These are phyloP conservation scores for Rubia occidens DNA, from an alignment of 305 asterid species.

Conservation along the genomic window DNA sequence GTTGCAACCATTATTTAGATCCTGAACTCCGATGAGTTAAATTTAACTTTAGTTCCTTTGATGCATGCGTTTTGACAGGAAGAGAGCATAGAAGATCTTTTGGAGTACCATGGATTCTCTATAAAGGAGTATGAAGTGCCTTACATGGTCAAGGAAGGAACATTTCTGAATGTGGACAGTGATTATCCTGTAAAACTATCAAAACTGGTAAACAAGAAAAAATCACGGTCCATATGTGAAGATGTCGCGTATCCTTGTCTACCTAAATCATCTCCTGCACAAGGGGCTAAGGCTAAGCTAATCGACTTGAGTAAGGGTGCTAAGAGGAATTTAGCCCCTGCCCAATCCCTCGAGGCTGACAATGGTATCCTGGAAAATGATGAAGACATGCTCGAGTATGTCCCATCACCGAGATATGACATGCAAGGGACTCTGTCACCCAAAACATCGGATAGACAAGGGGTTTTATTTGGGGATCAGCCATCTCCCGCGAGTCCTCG, in stretches of 20 bases:
- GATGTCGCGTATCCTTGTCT: conserved; percentile 55
- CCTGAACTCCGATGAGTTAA: conserved; percentile 11
- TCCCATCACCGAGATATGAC: conserved; percentile 41
- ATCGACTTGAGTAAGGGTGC: conserved; percentile 27
- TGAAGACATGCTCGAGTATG: conserved; percentile 47
- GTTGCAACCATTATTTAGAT: conserved; percentile 15
- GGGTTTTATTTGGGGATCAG: conserved; percentile 27
- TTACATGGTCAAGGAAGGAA: conserved; percentile 88
- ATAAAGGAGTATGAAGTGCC: conserved; percentile 88
- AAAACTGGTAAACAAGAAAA: conserved; percentile 67
- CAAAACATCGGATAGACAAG: conserved; percentile 22
- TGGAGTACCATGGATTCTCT: conserved; percentile 77
- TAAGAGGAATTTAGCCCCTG: conserved; percentile 23
- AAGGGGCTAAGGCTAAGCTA: conserved; percentile 26
- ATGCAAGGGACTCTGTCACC: conserved; percentile 23
- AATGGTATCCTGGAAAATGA: conserved; percentile 37
- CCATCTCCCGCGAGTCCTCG: conserved; percentile 34
- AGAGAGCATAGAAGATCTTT: conserved; percentile 67
- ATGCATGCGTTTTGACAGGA: conserved; percentile 37
- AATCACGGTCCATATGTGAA: conserved; percentile 44
- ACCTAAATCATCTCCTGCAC: conserved; percentile 27
- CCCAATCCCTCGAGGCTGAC: conserved; percentile 25
- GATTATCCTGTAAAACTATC: conserved; percentile 87
- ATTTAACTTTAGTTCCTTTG: conserved; percentile 10
- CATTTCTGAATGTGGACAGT: conserved; percentile 58